Percentiles rank a stretch among this genome's conserved stretches.
These are phyloP conservation scores for Pelargonium citronellum DNA, from an alignment of 441 rosid species.

Conservation along the genomic window DNA sequence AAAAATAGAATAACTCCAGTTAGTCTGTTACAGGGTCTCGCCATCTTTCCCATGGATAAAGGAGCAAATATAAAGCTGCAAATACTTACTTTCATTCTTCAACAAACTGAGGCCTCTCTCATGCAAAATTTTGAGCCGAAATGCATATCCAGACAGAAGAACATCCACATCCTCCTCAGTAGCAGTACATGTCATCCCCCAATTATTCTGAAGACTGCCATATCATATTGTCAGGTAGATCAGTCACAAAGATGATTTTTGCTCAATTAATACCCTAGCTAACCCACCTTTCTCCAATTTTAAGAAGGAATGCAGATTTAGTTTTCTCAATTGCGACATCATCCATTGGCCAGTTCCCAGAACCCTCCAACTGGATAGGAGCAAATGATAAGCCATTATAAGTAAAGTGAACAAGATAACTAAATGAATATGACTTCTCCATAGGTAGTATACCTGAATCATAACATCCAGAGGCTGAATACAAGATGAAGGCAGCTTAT, in stretches of 20 bases:
- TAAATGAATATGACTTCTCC: background rate
- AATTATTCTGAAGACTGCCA: constrained; percentile 60
- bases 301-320: constrained; percentile 75
- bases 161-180: constrained; percentile 70
- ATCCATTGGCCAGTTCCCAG: constrained; percentile 96
- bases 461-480: constrained; percentile 76
- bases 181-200: constrained; percentile 67
- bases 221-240: constrained; percentile 19
- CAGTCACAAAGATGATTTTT: background rate
- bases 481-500: constrained; percentile 47
- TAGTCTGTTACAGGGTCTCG: constrained; percentile 14
- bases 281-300: constrained; percentile 80
- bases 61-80: constrained; percentile 21
- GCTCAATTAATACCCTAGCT: constrained; percentile 14
- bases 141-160: constrained; percentile 71
- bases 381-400: constrained; percentile 16
- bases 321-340: constrained; percentile 81
- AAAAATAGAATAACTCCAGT: constrained; percentile 18
- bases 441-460: constrained; percentile 61
- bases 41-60: constrained; percentile 5
- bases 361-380: constrained; percentile 75
- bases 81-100: constrained; percentile 62
- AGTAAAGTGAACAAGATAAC: constrained; percentile 8
- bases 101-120: constrained; percentile 81
- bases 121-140: constrained; percentile 77